Base-by-base conservation (phyloP, 2,329 filamentous ascomycete genomes). In the Colletotrichum scovillei region DNA sequence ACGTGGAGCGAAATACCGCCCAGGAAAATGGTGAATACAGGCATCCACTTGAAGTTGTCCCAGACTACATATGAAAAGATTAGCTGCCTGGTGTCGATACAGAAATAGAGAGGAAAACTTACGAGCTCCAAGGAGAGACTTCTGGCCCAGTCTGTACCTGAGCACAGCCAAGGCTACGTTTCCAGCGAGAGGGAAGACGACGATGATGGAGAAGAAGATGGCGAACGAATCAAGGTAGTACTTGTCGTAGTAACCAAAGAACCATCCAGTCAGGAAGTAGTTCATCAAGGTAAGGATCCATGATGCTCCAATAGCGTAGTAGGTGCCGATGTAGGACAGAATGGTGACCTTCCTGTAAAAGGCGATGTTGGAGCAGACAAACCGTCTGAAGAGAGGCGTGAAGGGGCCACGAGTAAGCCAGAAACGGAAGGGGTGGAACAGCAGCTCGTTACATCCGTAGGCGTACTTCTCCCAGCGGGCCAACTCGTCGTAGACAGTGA, bases 391-490 rank as follows among this genome's bases (percentile, higher is more conserved):
- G 6, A 94, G 87, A 3, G 86, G 86, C 0, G 92, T 93, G 76
- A 94, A 91, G 0, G 92, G 91, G 0, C 92, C 91, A 46, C 86
- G 86, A 76, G 84, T 87, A 35, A 88, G 76, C 92, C 92, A 94
- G 75, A 87, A 84, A 63, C 87, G 84, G 52, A 94, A 80, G 0
- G 92, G 92, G 76, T 93, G 87, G 84, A 94, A 94, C 22, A 94
- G 86, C 62, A 94, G 83, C 80, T 94, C 92, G 78, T 91, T 93
- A 78, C 91, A 92, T 8, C 92, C 92, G 76, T 92, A 94, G 0
- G 92, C 91, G 68, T 93, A 92, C 82, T 94, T 94, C 78, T 93
- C 90, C 92, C 92, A 94, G 59, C 92, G 89, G 14, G 89, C 88
- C 49, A 94, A 83, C 78, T 94, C 92, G 75, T 94, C 92, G 78